phyloP scores from a whole-genome alignment of 176 grass and related monocot species.

The Oryza longistaminata region DNA sequence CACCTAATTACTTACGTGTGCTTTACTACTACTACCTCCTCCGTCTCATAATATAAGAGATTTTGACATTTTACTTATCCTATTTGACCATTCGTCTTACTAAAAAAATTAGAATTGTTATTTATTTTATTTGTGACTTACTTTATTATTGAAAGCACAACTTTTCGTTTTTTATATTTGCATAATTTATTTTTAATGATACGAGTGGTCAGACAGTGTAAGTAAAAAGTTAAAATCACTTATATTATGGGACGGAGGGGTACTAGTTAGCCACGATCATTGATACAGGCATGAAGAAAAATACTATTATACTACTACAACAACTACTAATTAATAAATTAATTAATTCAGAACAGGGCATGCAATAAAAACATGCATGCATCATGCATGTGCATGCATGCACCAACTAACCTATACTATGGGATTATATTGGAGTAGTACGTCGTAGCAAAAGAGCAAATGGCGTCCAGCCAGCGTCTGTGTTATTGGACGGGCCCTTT shows the following conservation, averaged over 20 bases:
- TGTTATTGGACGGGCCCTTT: background rate
- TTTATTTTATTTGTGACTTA: no score
- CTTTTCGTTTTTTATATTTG: no score
- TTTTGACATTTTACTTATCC: rapidly evolving
- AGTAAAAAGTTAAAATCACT: no score
- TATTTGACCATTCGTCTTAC: no score
- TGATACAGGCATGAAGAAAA: background rate
- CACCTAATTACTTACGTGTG: background rate
- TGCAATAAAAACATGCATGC: background rate
- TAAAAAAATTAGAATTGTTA: no score
- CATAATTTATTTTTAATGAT: no score
- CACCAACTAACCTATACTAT: background rate
- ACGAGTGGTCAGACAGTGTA: no score
- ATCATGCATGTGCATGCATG: background rate
- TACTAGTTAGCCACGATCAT: background rate
- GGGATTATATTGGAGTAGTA: background rate
- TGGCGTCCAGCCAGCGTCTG: background rate
- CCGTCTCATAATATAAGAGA: no score
- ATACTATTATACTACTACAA: no score
- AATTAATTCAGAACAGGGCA: background rate
- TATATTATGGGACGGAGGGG: no score
- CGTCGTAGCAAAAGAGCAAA: background rate
- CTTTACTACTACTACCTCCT: background rate
- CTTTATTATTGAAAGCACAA: no score
- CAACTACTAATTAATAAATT: background rate